Evolutionary conservation across 2,329 filamentous ascomycete species (phyloP), one percentile per base, ranked within the genome.

Genomic region (Ascomycota sp.): DNA sequence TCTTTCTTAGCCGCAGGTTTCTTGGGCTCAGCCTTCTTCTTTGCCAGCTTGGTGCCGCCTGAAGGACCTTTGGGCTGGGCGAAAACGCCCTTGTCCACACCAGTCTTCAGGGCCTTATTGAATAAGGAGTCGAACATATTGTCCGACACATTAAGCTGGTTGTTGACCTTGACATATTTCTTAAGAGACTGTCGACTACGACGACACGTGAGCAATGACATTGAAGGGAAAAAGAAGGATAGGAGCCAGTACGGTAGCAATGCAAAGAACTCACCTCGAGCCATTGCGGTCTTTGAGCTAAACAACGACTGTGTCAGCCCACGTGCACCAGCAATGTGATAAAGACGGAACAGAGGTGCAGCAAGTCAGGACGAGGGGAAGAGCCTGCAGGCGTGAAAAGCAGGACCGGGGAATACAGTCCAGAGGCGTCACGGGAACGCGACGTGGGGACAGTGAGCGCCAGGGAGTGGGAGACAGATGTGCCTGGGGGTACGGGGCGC

Each of bases 11-110:
- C 43, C 25, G 39, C 47, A 27, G 43, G 40, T 45, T 51, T 51
- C 50, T 56, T 56, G 30, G 51, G 42, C 40, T 53, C 51, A 15
- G 47, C 43, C 40, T 63, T 54, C 63, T 82, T 83, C 73, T 86
- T 86, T 35, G 76, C 77, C 35, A 93, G 75, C 75, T 93, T 93
- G 56, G 89, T 82, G 41, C 81, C 78, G 36, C 83, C 83, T 38
- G 83, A 93, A 35, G 81, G 66, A 45, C 82, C 83, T 72, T 93
- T 93, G 47, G 83, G 85, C 53, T 86, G 82, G 48, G 74, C 67
- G 51, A 93, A 93, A 45, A 79, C 66, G 38, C 79, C 80, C 65
- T 77, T 83, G 47, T 91, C 80, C 43, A 85, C 82, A 53, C 83
- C 83, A 35, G 63, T 59, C 57, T 76, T 71, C 50, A 91, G 64